phyloP scores from a whole-genome alignment of 148 eudicot genomes.

The Amaranthus palmeri region DNA sequence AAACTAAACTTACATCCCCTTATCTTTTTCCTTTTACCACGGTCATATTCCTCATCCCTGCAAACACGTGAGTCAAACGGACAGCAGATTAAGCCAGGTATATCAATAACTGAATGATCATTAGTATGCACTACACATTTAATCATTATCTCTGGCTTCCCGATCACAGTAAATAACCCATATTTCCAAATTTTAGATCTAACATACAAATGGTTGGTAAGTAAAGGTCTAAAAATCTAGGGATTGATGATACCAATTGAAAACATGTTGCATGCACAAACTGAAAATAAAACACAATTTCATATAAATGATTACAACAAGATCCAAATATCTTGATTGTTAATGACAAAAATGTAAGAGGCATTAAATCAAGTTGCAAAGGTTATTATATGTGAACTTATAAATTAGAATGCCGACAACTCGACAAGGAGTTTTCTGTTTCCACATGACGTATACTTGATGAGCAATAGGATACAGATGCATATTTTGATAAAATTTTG shows the following conservation, averaged over 20 bases:
- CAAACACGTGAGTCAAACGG: not conserved
- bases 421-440: not conserved
- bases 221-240: too few species aligned
- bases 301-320: too few species aligned
- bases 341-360: too few species aligned
- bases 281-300: too few species aligned
- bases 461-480: not conserved
- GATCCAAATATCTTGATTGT: too few species aligned
- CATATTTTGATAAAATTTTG: too few species aligned
- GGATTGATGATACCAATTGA: too few species aligned
- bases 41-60: constrained; percentile 96
- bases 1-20: constrained; percentile 34
- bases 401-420: not conserved
- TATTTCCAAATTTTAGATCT: too few species aligned
- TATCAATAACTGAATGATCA: not conserved
- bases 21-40: constrained; percentile 78
- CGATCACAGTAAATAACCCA: not conserved
- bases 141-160: not conserved
- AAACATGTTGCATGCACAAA: too few species aligned
- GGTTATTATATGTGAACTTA: not conserved
- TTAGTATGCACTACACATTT: not conserved
- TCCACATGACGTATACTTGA: not conserved
- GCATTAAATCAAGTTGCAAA: too few species aligned
- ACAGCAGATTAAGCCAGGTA: not conserved
- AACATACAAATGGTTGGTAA: not conserved